Conservation (phyloP, 495 filamentous ascomycete genomes). For the Hyphodiscus hymeniophilus region DNA sequence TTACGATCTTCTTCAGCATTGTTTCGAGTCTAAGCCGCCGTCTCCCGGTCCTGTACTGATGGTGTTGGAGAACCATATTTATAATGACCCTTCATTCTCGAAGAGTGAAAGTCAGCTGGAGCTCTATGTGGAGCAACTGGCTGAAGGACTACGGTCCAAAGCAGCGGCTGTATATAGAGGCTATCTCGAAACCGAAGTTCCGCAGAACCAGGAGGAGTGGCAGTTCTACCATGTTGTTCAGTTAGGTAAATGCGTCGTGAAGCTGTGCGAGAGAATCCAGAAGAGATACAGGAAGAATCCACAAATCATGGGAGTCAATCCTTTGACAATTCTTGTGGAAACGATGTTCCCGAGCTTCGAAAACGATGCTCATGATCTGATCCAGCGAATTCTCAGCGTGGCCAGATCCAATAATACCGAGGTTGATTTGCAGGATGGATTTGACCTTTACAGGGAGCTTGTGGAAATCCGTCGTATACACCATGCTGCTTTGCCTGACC, state of each 20-base stretch:
- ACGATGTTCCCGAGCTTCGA: conserved; percentile 85
- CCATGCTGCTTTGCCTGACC: conserved; percentile 53
- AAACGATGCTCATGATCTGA: conserved; percentile 73
- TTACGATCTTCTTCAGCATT: conserved; percentile 76
- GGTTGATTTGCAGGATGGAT: conserved; percentile 81
- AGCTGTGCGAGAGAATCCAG: conserved; percentile 74
- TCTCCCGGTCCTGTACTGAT: conserved; percentile 71
- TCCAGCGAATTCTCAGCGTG: conserved; percentile 67
- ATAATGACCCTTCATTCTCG: conserved; percentile 66
- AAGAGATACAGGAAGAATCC: conserved; percentile 87
- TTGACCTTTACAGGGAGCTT: conserved; percentile 85
- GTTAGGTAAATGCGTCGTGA: conserved; percentile 75
- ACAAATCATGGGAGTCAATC: conserved; percentile 84
- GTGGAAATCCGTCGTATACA: conserved; percentile 77
- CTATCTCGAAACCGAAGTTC: conserved; percentile 64
- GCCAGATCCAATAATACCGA: conserved; percentile 61
- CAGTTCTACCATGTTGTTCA: conserved; percentile 80
- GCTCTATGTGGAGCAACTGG: conserved; percentile 59
- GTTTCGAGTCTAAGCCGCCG: conserved; percentile 81
- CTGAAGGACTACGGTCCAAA: conserved; percentile 61
- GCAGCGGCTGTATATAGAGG: conserved; percentile 67
- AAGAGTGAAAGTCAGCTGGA: conserved; percentile 57
- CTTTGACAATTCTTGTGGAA: conserved; percentile 69
- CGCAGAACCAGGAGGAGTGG: conserved; percentile 68
- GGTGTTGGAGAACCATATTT: conserved; percentile 76